A percentile compares a stretch with the other conserved stretches of the same genome.
phyloP scores from a whole-genome alignment of 108 stramenopile genomes.

The Aurantiochytrium sp. region DNA sequence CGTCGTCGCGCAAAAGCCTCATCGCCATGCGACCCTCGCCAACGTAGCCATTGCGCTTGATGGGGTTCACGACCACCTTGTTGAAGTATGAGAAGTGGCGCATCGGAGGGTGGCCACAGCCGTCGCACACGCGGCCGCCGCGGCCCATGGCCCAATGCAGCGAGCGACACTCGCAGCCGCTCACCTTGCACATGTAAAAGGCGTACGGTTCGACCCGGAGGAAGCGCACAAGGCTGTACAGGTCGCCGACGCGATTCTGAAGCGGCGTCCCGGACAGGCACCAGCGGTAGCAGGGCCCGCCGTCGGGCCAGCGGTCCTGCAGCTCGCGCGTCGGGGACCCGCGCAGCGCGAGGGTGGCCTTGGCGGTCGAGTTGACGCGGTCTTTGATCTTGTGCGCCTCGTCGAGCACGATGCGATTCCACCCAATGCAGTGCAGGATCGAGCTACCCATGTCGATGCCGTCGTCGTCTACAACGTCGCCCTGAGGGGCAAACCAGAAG shows the following conservation, averaged over 20 bases:
- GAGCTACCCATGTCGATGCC: neutral
- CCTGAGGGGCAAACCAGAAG: neutral
- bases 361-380: conserved; percentile 61
- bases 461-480: conserved; percentile 24
- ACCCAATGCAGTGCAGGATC: neutral
- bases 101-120: conserved; percentile 82
- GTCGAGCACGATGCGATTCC: conserved; percentile 30
- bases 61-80: conserved; percentile 86
- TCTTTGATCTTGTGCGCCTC: conserved; percentile 36
- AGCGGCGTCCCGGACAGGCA: conserved; percentile 91
- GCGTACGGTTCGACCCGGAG: conserved; percentile 91
- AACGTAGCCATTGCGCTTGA: conserved; percentile 67
- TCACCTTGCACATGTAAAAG: conserved; percentile 84
- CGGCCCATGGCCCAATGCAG: conserved; percentile 82
- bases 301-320: conserved; percentile 38
- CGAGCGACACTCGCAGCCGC: conserved; percentile 80
- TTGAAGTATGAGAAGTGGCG: conserved; percentile 92
- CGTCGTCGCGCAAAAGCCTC: conserved; percentile 51
- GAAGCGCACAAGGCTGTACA: conserved; percentile 90
- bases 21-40: conserved; percentile 35
- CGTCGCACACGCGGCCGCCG: conserved; percentile 69
- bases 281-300: conserved; percentile 63
- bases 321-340: conserved; percentile 63
- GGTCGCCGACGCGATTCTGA: conserved; percentile 97
- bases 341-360: conserved; percentile 83